Evolutionary conservation across 2,329 filamentous ascomycete species (phyloP).

Genomic region (Elsinoe ampelina): DNA sequence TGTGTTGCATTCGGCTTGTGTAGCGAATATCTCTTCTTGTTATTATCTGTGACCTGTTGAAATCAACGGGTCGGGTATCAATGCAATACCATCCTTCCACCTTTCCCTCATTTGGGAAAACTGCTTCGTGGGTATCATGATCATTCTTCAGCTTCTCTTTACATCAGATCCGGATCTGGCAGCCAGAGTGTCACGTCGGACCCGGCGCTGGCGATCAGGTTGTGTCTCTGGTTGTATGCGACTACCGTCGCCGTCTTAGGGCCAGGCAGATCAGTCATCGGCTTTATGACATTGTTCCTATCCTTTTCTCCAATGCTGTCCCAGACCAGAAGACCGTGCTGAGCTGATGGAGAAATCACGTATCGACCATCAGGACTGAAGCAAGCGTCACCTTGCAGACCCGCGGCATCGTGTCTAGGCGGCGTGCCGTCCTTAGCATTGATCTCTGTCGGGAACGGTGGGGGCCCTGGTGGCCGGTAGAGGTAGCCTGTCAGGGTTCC

Average conservation of each 20-base stretch:
- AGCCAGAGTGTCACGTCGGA: constrained; percentile 54
- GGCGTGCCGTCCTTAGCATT: constrained; percentile 14
- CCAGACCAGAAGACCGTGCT: constrained; percentile 73
- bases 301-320: constrained; percentile 55
- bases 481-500: constrained; percentile 49
- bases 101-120: not conserved
- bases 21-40: not conserved
- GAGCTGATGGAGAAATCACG: constrained; percentile 67
- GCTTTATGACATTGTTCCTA: constrained; percentile 51
- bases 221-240: constrained; percentile 83
- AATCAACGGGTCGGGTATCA: not conserved
- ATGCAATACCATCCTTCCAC: not conserved
- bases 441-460: constrained; percentile 15
- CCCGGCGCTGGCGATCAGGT: constrained; percentile 84
- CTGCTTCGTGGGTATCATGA: not conserved
- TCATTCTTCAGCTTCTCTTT: not conserved
- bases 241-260: constrained; percentile 60
- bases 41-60: not conserved
- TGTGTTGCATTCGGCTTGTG: not conserved
- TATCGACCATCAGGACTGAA: constrained; percentile 86
- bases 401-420: constrained; percentile 13
- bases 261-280: constrained; percentile 55
- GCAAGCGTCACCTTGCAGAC: constrained; percentile 63
- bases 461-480: constrained; percentile 22
- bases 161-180: constrained; percentile 33